phyloP scores from a whole-genome alignment of 331 rosid genomes.

The Saraca asoca region DNA sequence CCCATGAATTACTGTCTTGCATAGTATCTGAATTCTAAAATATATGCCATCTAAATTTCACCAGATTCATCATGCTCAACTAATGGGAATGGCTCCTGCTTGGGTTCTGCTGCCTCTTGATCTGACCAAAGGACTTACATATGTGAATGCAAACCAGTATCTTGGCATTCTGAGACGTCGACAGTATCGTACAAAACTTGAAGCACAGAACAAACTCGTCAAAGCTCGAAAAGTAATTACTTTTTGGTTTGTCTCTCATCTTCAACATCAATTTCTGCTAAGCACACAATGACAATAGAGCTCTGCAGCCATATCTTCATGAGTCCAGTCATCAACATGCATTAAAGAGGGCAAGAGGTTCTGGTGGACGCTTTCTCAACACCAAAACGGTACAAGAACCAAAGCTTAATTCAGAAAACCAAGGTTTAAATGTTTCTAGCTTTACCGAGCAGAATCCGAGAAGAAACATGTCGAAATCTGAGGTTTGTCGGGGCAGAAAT shows the following conservation, averaged over 20 bases:
- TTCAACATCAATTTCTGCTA: not conserved
- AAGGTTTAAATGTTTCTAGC: constrained; percentile 32
- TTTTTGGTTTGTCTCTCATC: not conserved
- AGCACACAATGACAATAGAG: not conserved
- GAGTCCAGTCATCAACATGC: constrained; percentile 91
- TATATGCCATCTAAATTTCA: constrained; percentile 25
- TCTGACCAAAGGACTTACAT: constrained; percentile 69
- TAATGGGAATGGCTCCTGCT: constrained; percentile 51
- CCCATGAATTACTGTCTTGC: too few relatives aligned
- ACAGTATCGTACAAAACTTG: constrained; percentile 75
- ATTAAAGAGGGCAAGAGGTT: constrained; percentile 79
- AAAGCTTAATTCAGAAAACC: constrained; percentile 5
- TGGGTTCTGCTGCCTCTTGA: constrained; percentile 67
- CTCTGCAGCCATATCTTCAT: constrained; percentile 80
- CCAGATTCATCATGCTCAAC: constrained; percentile 48
- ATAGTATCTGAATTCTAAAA: constrained; percentile 28
- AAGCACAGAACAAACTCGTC: constrained; percentile 69
- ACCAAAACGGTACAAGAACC: constrained; percentile 49
- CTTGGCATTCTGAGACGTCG: constrained; percentile 84
- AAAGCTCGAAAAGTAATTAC: constrained; percentile 63
- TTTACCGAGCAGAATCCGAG: constrained; percentile 32
- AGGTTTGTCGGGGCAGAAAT: constrained; percentile 39
- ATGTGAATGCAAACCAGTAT: constrained; percentile 84
- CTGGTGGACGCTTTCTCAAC: constrained; percentile 86
- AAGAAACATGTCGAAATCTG: constrained; percentile 38